phyloP scores from a whole-genome alignment of 78 protist species.

The Chrysochromulina parva region DNA sequence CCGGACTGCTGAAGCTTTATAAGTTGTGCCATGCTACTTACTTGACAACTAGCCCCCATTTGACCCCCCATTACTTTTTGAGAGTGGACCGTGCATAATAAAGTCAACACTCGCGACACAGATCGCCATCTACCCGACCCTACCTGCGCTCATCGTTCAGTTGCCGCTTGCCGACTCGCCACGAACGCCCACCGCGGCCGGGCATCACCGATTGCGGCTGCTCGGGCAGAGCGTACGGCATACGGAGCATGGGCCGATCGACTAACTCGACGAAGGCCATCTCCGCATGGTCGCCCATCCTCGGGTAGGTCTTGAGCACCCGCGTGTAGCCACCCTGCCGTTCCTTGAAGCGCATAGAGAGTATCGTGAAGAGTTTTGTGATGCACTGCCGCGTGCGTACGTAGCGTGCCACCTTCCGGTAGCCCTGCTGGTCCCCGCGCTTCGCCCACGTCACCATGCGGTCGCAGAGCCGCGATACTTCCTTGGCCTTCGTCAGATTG shows the following conservation, averaged over 20 bases:
- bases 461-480: constrained; percentile 61
- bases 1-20: too few relatives aligned
- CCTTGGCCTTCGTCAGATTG: constrained; percentile 67
- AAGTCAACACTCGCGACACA: too few relatives aligned
- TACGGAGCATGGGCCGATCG: not conserved
- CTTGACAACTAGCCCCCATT: too few relatives aligned
- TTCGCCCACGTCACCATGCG: constrained; percentile 58
- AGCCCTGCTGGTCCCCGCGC: not conserved
- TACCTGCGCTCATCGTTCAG: too few relatives aligned
- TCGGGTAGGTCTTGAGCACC: constrained; percentile 52
- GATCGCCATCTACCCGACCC: too few relatives aligned
- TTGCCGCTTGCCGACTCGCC: too few relatives aligned
- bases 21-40: too few relatives aligned
- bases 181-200: not conserved
- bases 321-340: constrained; percentile 75
- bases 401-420: not conserved
- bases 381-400: not conserved
- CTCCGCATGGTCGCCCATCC: constrained; percentile 52
- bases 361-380: not conserved
- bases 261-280: constrained; percentile 71
- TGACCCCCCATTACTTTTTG: too few relatives aligned
- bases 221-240: not conserved
- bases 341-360: constrained; percentile 21
- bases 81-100: too few relatives aligned
- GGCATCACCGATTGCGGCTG: not conserved